These are phyloP conservation scores for Camellia japonica DNA, from an alignment of 148 eudicot genomes.

Conservation along the genomic window DNA sequence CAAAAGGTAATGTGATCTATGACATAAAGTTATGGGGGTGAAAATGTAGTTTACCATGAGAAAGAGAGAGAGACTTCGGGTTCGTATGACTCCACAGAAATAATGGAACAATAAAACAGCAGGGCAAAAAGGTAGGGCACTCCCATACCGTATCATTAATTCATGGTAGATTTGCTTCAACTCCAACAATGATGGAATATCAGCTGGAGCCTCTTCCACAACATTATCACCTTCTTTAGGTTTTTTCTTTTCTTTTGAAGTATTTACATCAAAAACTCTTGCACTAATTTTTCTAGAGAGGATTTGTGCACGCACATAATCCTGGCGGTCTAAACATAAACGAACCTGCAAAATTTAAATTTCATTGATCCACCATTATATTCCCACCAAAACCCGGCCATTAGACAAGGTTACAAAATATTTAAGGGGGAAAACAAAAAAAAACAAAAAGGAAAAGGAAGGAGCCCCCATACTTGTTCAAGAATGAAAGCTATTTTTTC, in stretches of 20 bases:
- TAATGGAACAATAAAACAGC: not conserved
- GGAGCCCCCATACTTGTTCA: conserved; percentile 65
- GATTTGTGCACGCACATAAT: conserved; percentile 90
- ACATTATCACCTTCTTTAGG: conserved; percentile 79
- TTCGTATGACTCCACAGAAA: not conserved
- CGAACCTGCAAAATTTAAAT: conserved; percentile 58
- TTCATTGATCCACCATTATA: conserved; percentile 1
- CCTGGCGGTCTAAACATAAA: conserved; percentile 83
- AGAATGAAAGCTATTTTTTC: conserved; percentile 94
- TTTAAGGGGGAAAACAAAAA: not conserved
- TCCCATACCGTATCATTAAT: conserved; percentile 68
- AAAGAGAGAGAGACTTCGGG: not conserved
- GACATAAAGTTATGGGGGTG: not conserved
- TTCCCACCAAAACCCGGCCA: not conserved
- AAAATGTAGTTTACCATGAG: not conserved
- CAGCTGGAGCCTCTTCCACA: conserved; percentile 81
- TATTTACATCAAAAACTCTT: conserved; percentile 78
- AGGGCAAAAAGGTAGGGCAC: not conserved
- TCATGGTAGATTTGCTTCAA: conserved; percentile 75
- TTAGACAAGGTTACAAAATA: not conserved
- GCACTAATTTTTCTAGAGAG: conserved; percentile 91
- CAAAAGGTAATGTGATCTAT: not conserved
- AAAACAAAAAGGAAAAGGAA: not conserved
- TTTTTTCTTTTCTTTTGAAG: conserved; percentile 81
- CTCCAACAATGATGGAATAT: conserved; percentile 70